These are phyloP conservation scores for Cladophialophora yegresii DNA, from an alignment of 2,329 filamentous ascomycete species.

Conservation along the genomic window DNA sequence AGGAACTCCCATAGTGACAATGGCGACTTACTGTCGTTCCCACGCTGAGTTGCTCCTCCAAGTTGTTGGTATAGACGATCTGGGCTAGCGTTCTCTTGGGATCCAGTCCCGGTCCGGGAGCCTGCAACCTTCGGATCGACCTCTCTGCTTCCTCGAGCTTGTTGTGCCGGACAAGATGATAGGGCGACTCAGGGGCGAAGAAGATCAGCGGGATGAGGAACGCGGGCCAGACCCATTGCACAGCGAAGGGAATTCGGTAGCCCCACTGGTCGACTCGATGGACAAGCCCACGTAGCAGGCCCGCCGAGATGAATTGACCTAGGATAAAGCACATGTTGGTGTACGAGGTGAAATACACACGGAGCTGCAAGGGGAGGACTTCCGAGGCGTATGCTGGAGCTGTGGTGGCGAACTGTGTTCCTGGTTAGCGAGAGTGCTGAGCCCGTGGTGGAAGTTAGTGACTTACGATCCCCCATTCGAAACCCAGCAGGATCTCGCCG, in stretches of 20 bases:
- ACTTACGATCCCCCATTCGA: constrained; percentile 38
- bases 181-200: constrained; percentile 46
- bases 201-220: constrained; percentile 48
- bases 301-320: constrained; percentile 40
- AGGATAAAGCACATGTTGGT: constrained; percentile 48
- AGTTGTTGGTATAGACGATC: constrained; percentile 45
- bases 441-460: neutral
- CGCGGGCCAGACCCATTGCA: constrained; percentile 56
- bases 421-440: neutral
- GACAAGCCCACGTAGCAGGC: constrained; percentile 41
- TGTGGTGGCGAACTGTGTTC: constrained; percentile 51
- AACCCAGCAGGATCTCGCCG: constrained; percentile 54
- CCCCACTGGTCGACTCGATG: constrained; percentile 41
- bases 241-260: constrained; percentile 43
- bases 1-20: neutral
- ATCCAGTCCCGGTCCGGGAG: constrained; percentile 33
- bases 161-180: constrained; percentile 46
- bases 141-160: constrained; percentile 42
- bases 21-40: constrained; percentile 21
- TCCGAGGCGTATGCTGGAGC: constrained; percentile 41
- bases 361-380: constrained; percentile 36
- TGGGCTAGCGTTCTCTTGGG: constrained; percentile 41
- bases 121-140: constrained; percentile 38
- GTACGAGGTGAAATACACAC: constrained; percentile 42
- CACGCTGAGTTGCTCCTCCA: constrained; percentile 37